Evolutionary conservation across 768 basidiomycete species (phyloP).

Genomic region (Xerocomellus intermedius): DNA sequence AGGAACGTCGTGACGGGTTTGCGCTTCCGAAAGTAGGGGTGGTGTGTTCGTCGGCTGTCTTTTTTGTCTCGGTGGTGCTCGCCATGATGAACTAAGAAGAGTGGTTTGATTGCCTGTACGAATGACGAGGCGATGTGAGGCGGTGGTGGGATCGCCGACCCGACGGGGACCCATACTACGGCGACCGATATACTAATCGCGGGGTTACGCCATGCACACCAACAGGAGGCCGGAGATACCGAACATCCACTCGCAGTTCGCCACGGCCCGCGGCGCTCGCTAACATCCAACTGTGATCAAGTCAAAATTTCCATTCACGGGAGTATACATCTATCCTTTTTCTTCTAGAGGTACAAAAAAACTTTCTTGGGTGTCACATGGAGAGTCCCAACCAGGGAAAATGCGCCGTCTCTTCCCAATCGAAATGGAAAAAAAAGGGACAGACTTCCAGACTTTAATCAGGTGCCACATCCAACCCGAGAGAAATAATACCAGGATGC

Average conservation of each 20-base stretch:
- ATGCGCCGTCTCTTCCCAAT: neutral
- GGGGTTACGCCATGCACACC: too few species aligned
- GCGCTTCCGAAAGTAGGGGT: neutral
- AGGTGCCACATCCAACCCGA: neutral
- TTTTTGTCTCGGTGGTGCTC: neutral
- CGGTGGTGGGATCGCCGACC: too few species aligned
- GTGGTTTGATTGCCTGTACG: neutral
- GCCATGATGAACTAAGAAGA: neutral
- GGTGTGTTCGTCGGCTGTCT: neutral
- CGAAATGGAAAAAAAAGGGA: neutral
- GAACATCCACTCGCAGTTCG: too few species aligned
- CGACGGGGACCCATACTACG: too few species aligned
- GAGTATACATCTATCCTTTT: constrained; percentile 5
- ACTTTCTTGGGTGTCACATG: neutral
- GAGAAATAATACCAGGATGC: constrained; percentile 1
- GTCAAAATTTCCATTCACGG: neutral
- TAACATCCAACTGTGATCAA: neutral
- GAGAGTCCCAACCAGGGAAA: neutral
- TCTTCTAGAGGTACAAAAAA: constrained; percentile 10
- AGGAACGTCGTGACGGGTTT: neutral
- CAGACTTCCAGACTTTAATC: constrained; percentile 4
- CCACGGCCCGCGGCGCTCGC: too few species aligned
- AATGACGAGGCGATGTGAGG: too few species aligned
- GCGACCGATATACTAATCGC: too few species aligned
- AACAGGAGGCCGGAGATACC: too few species aligned